Percentiles rank a stretch among this genome's conserved stretches.
phyloP scores from a whole-genome alignment of 257 asterid species.

The Capsicum rhomboideum region DNA sequence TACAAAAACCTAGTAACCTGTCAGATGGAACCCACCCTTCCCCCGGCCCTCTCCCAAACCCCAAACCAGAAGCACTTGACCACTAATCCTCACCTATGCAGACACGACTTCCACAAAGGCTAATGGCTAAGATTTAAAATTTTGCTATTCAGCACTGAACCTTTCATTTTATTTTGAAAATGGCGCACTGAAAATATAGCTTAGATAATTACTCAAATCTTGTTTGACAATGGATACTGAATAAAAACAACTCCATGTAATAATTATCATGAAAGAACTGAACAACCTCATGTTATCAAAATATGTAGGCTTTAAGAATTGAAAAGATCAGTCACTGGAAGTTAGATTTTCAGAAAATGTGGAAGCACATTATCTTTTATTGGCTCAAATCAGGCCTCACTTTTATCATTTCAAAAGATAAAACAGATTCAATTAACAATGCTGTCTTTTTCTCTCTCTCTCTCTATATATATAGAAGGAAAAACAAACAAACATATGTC shows the following conservation, averaged over 20 bases:
- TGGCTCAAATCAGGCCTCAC: background rate
- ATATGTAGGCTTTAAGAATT: background rate
- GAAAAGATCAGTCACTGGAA: background rate
- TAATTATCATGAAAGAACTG: background rate
- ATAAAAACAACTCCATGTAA: background rate
- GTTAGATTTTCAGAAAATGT: background rate
- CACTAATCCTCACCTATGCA: background rate
- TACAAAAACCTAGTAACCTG: background rate
- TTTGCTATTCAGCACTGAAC: background rate
- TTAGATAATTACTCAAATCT: background rate
- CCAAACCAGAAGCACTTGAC: background rate
- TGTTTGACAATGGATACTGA: background rate
- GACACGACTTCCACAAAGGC: background rate
- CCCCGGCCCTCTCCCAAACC: background rate
- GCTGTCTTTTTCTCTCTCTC: no score
- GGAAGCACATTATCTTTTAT: background rate
- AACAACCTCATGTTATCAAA: background rate
- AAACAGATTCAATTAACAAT: background rate
- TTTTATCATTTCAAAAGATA: background rate
- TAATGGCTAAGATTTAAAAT: background rate
- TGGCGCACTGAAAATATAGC: background rate
- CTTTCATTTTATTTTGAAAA: background rate
- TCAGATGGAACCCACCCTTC: background rate
- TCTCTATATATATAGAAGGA: background rate
- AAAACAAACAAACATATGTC: background rate